phyloP scores from a whole-genome alignment of 2,329 filamentous ascomycete species.

The Aciculosporium take region DNA sequence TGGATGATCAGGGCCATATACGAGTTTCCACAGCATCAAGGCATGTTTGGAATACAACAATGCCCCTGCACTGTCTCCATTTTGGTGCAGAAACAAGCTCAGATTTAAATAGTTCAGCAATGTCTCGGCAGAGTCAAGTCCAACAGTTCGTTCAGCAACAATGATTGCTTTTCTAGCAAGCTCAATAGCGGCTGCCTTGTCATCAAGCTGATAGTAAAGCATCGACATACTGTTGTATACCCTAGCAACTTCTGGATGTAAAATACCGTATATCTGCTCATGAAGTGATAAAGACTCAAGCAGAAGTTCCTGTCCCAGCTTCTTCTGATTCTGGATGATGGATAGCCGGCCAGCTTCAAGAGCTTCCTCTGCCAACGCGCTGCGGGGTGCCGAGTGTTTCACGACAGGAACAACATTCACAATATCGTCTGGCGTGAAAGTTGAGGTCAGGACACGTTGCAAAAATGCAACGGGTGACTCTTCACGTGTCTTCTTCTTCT shows the following conservation, averaged over 20 bases:
- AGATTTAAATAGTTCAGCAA: slow-evolving; percentile 93
- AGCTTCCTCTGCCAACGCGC: slow-evolving; percentile 83
- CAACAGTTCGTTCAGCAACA: slow-evolving; percentile 84
- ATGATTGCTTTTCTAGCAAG: slow-evolving; percentile 93
- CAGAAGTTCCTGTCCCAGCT: slow-evolving; percentile 87
- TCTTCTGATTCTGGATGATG: slow-evolving; percentile 87
- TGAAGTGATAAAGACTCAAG: slow-evolving; percentile 92
- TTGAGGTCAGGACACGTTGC: slow-evolving; percentile 25
- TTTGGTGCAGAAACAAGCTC: slow-evolving; percentile 83
- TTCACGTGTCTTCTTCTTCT: slow-evolving; percentile 52
- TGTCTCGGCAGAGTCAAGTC: slow-evolving; percentile 86
- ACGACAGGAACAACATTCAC: slow-evolving; percentile 87
- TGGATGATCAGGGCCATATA: slow-evolving; percentile 85
- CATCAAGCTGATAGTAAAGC: slow-evolving; percentile 93
- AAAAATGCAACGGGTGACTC: slow-evolving; percentile 33
- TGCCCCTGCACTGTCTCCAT: slow-evolving; percentile 79
- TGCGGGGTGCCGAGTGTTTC: slow-evolving; percentile 87
- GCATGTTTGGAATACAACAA: slow-evolving; percentile 83
- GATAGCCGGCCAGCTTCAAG: slow-evolving; percentile 92
- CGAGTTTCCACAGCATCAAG: slow-evolving; percentile 89
- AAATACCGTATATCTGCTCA: slow-evolving; percentile 95
- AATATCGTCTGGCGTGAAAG: slow-evolving; percentile 71
- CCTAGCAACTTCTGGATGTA: slow-evolving; percentile 90
- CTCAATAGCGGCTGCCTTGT: slow-evolving; percentile 91
- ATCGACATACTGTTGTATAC: slow-evolving; percentile 93